phyloP scores from a whole-genome alignment of 208 protist genomes.

The Paratrypanosoma confusum region DNA sequence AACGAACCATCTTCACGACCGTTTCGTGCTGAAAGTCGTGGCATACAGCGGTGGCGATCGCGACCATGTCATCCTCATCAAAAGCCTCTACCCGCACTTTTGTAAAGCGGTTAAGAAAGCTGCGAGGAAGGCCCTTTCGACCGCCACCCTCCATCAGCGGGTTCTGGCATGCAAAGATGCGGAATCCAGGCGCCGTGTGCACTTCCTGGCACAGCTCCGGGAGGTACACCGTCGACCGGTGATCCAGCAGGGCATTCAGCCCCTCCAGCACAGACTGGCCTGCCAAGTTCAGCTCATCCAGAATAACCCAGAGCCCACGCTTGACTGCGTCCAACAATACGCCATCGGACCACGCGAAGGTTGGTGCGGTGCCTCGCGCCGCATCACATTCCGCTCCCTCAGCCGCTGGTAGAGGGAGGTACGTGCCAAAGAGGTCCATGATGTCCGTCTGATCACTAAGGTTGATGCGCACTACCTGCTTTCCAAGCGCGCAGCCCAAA shows the following conservation, averaged over 20 bases:
- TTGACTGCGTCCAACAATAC: conserved; percentile 94
- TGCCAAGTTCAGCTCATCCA: conserved; percentile 99
- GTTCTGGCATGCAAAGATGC: conserved; percentile 99
- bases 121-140: conserved; percentile 98
- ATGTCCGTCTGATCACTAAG: conserved; percentile 99
- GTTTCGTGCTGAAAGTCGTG: conserved; percentile 49
- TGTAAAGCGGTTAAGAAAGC: conserved; percentile 99
- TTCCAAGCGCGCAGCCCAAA: conserved; percentile 85
- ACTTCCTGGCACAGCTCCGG: conserved; percentile 88
- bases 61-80: conserved; percentile 69
- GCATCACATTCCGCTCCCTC: conserved; percentile 15
- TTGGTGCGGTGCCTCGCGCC: conserved; percentile 74
- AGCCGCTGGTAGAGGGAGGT: conserved; percentile 38
- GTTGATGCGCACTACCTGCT: conserved; percentile 98
- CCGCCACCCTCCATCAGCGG: conserved; percentile 96
- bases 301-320: conserved; percentile 97
- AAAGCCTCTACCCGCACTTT: conserved; percentile 92
- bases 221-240: conserved; percentile 92
- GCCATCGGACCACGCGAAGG: conserved; percentile 99
- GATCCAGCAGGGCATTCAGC: conserved; percentile 99
- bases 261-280: conserved; percentile 99
- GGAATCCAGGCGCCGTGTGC: conserved; percentile 83
- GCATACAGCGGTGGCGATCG: conserved; percentile 74
- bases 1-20: conserved; percentile 89
- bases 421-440: conserved; percentile 95